Evolutionary conservation across 192 early-diverging fungal species (phyloP), one percentile per base, ranked within the genome.

Genomic region (Podochytrium sp.): DNA sequence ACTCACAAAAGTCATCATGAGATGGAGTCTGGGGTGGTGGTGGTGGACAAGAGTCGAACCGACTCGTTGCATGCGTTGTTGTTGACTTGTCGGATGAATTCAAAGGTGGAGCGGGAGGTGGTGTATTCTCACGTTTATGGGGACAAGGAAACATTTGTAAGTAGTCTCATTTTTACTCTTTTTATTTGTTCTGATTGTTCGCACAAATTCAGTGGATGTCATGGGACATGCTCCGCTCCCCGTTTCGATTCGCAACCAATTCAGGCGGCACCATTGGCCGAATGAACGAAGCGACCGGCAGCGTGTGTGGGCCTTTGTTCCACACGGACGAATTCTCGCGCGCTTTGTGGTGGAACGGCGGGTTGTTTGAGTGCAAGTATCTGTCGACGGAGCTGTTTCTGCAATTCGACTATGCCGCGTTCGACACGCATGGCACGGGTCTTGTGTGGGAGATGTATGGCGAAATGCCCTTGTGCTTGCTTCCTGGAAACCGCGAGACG

Each of bases 21-120:
- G 60, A 80, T 84, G 68, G 90, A 91, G 61, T 87, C 87, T 6
- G 89, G 90, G 12, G 85, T 90, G 2, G 89, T 91, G 1, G 60
- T 91, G 18, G 80, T 91, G 29, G 80, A 91, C 79, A 91, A 91
- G 51, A 64, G 58, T 49, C 75, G 79, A 2, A 74, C 80, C 0
- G 49, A 59, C 16, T 39, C 38, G 20, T 72, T 91, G 41, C 55
- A 86, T 20, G 88, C 84, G 2, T 30, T 91, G 18, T 37, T 91
- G 3, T 75, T 84, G 0, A 81, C 78, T 0, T 88, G 86, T 62
- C 79, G 84, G 49, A 76, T 89, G 75, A 90, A 90, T 52, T 50
- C 51, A 18, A 60, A 67, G 32, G 41, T 52, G 20, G 57, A 67
- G 39, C 49, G 79, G n/a, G 72, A 75, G 20, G 40, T 65, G 30